These are phyloP conservation scores for Yarrowia sp. DNA, from an alignment of 805 yeast genomes.

Conservation along the genomic window DNA sequence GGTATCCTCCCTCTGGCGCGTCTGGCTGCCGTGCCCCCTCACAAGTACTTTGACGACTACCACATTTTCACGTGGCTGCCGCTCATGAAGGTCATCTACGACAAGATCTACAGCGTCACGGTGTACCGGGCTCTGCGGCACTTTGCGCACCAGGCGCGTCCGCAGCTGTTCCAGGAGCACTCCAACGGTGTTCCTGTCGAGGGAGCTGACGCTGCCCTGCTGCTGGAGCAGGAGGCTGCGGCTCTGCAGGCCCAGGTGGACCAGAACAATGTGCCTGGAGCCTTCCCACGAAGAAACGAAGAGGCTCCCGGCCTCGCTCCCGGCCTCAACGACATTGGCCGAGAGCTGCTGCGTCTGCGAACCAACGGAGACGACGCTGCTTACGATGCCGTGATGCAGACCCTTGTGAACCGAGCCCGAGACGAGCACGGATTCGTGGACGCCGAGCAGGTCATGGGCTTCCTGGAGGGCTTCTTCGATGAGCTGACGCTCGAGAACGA, in stretches of 20 bases:
- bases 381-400: slow-evolving; percentile 12
- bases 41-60: slow-evolving; percentile 20
- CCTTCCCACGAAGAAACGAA: neutral
- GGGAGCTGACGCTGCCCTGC: neutral
- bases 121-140: slow-evolving; percentile 2
- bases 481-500: slow-evolving; percentile 10
- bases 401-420: neutral
- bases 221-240: neutral
- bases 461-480: slow-evolving; percentile 13
- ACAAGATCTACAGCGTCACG: slow-evolving; percentile 7
- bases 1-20: slow-evolving; percentile 9
- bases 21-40: neutral
- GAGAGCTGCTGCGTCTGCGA: slow-evolving; percentile 20
- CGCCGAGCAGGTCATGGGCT: slow-evolving; percentile 4
- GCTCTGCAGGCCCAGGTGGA: slow-evolving; percentile 16
- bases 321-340: slow-evolving; percentile 4
- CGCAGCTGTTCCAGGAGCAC: slow-evolving; percentile 19
- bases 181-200: neutral
- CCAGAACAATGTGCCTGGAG: slow-evolving; percentile 4
- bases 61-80: slow-evolving; percentile 22
- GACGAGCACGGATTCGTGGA: slow-evolving; percentile 19
- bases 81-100: slow-evolving; percentile 13
- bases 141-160: slow-evolving; percentile 11
- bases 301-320: neutral
- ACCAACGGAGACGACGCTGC: slow-evolving; percentile 21